Conservation (phyloP, 352 stramenopile species). For the Blastocystis sp. region DNA sequence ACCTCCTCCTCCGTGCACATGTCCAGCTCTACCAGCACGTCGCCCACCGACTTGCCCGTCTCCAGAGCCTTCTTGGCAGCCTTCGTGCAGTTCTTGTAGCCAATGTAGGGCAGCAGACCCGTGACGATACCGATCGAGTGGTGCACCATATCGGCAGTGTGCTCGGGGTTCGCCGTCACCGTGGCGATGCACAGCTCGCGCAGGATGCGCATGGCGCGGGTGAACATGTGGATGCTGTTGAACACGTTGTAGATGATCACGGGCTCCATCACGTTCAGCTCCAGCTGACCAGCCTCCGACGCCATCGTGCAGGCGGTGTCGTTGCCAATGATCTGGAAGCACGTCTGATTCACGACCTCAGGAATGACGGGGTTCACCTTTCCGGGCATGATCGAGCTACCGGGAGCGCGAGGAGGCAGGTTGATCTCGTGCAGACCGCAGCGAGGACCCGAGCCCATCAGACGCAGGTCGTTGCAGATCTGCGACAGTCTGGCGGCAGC, state of each 20-base stretch:
- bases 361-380: no score
- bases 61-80: conserved; percentile 2
- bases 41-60: conserved; percentile 18
- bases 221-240: conserved; percentile 31
- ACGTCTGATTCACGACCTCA: conserved; percentile 8
- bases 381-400: no score
- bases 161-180: conserved; percentile 14
- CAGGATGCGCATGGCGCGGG: background rate
- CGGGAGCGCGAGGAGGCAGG: background rate
- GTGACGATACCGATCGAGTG: conserved; percentile 39
- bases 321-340: conserved; percentile 4
- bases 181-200: conserved; percentile 1
- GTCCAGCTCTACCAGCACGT: conserved; percentile 16
- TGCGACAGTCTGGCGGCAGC: background rate
- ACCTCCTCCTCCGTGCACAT: conserved; percentile 15
- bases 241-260: conserved; percentile 12
- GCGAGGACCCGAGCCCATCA: no score
- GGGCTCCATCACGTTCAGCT: conserved; percentile 12
- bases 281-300: conserved; percentile 21
- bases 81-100: conserved; percentile 43
- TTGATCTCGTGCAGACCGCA: no score
- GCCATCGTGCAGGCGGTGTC: conserved; percentile 38
- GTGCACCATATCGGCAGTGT: background rate
- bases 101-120: background rate
- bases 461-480: no score